Evolutionary conservation across 495 filamentous ascomycete genomes (phyloP), one percentile per base, ranked within the genome.

Genomic region (Lepraria neglecta): DNA sequence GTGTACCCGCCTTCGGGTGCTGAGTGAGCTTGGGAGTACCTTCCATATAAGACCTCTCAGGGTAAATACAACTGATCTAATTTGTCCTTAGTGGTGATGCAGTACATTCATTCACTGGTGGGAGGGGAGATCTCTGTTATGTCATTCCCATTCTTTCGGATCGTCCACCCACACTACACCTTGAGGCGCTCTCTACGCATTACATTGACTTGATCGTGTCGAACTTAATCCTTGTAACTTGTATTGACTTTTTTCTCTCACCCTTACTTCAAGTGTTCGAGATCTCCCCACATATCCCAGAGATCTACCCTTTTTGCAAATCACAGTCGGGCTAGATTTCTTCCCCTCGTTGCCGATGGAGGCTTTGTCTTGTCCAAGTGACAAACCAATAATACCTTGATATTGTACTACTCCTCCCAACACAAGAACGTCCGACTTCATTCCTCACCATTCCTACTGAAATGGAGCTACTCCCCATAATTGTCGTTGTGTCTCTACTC

Each of bases 381-480:
- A 42, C 43, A 56, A 6, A 43, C 33, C 28, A 12, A 27, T 11
- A 50, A 11, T 6, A 24, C 28, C 11, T 19, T 42, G 35, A 47
- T 43, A 21, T 42, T 40, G 30, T 54, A 55, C 17, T 21, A 30
- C 17, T 40, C 40, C 10, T 31, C 11, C 45, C 21, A 42, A 7
- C 11, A 46, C 46, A 62, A 52, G 42, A 31, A 54, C 10, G 27
- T 21, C 27, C 9, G 7, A 27, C 6, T n/a, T 38, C 27, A 31
- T 63, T 33, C 15, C 24, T 57, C 17, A 28, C 40, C 15, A 7
- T 54, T 24, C 43, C 55, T 38, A 40, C n/a, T 12, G 48, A 35
- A 11, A 69, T 69, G 67, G 61, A 66, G 14, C 59, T 69, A 12
- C 43, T 69, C 21, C 67, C 67, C 35, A 69, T 65, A 33, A 67